Evolutionary conservation across 495 filamentous ascomycete genomes (phyloP).

Genomic region (Penicillium herquei): DNA sequence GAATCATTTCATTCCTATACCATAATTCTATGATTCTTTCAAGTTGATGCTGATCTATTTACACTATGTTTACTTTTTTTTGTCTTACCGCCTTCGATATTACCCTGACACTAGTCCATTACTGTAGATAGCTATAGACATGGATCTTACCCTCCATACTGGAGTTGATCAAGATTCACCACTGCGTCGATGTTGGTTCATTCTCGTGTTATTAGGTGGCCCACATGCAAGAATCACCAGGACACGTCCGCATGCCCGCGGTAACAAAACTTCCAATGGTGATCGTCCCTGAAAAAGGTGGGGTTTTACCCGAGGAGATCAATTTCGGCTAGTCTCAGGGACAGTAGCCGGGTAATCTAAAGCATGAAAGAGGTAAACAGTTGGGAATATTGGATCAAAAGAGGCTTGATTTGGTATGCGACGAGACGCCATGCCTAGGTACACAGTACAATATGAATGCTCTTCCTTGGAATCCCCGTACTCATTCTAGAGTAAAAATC

Average conservation of each 20-base stretch:
- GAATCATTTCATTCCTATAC: no score
- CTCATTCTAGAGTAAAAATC: not conserved
- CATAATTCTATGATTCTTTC: not conserved
- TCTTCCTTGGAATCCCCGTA: not conserved
- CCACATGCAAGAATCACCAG: slow-evolving; percentile 5
- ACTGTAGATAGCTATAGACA: not conserved
- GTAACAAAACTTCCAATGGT: not conserved
- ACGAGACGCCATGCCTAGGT: slow-evolving; percentile 21
- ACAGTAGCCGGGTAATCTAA: not conserved
- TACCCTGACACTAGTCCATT: not conserved
- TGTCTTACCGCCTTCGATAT: not conserved
- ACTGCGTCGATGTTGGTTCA: not conserved
- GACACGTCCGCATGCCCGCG: not conserved
- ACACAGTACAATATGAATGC: slow-evolving; percentile 22
- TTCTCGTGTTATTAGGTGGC: not conserved
- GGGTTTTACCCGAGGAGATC: slow-evolving; percentile 20
- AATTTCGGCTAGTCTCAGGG: slow-evolving; percentile 8
- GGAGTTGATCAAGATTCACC: not conserved
- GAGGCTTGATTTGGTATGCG: slow-evolving; percentile 4
- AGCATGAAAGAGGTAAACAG: not conserved
- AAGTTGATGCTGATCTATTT: not conserved
- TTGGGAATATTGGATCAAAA: not conserved
- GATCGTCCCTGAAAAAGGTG: slow-evolving; percentile 19
- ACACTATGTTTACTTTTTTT: not conserved
- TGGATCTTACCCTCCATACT: slow-evolving; percentile 13